A percentile compares a stretch with the other conserved stretches of the same genome.
phyloP scores from a whole-genome alignment of 768 basidiomycete genomes.

The Lyophyllum semitale region DNA sequence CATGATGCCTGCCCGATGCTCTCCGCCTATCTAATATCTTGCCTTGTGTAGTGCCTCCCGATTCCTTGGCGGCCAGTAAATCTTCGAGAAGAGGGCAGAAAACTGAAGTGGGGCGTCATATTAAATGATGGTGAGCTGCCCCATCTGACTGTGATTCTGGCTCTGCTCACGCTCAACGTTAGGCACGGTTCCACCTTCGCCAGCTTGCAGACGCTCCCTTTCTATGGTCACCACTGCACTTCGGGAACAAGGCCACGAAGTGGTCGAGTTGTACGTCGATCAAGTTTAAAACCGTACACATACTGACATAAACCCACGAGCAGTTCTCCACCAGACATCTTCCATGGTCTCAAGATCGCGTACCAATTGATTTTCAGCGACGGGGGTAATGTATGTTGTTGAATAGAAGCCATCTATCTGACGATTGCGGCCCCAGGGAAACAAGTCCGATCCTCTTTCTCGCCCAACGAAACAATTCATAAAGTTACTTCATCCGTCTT shows the following conservation, averaged over 20 bases:
- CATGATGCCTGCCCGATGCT: background rate
- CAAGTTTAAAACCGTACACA: background rate
- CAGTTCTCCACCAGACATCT: conserved; percentile 46
- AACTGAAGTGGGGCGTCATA: conserved; percentile 62
- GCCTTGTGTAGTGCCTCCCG: conserved; percentile 42
- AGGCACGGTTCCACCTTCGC: conserved; percentile 64
- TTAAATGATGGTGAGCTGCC: conserved; percentile 58
- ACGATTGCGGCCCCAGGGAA: conserved; percentile 34
- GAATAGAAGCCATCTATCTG: background rate
- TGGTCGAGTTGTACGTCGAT: conserved; percentile 59
- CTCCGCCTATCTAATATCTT: background rate
- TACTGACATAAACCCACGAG: background rate
- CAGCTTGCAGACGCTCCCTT: conserved; percentile 63
- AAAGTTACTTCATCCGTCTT: conserved; percentile 31
- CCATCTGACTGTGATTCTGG: background rate
- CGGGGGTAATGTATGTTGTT: conserved; percentile 37
- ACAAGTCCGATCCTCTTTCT: conserved; percentile 38
- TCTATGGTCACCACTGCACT: conserved; percentile 52
- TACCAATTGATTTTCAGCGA: conserved; percentile 60
- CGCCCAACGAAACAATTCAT: conserved; percentile 35
- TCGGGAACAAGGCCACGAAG: conserved; percentile 60
- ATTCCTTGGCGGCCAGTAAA: conserved; percentile 50
- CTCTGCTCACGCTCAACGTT: conserved; percentile 1
- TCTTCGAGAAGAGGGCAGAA: conserved; percentile 47
- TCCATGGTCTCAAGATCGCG: conserved; percentile 51